Evolutionary conservation across 2,329 filamentous ascomycete species (phyloP).

Genomic region (Colletotrichum shisoi): DNA sequence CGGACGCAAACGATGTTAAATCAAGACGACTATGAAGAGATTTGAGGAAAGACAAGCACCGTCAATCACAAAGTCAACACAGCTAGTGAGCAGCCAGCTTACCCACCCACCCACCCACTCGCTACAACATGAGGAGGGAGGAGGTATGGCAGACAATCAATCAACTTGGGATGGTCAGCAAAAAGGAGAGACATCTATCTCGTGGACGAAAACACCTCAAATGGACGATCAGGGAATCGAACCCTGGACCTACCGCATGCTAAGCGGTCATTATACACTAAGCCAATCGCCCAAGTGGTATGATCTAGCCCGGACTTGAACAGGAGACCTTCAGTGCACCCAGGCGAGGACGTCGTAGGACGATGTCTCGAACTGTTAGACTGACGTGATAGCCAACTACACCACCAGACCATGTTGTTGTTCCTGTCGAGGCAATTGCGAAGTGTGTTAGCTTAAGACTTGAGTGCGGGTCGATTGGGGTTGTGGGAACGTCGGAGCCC

Average conservation of each 20-base stretch:
- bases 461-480: conserved; percentile 4
- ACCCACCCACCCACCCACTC: too few relatives aligned
- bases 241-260: conserved; percentile 23
- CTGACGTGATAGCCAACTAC: conserved; percentile 60
- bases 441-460: background rate
- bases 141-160: too few relatives aligned
- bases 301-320: conserved; percentile 23
- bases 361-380: conserved; percentile 49
- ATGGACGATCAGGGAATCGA: conserved; percentile 28
- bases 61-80: too few relatives aligned
- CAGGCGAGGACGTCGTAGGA: background rate
- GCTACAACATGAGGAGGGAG: too few relatives aligned
- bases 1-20: too few relatives aligned
- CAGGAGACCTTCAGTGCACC: conserved; percentile 14
- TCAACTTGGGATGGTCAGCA: too few relatives aligned
- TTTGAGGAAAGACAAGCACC: background rate
- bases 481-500: background rate
- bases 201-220: background rate
- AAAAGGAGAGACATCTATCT: background rate
- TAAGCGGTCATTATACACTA: conserved; percentile 28
- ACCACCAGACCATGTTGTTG: conserved; percentile 41
- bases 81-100: too few relatives aligned
- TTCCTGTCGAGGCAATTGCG: too few relatives aligned
- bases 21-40: too few relatives aligned
- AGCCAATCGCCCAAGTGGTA: conserved; percentile 7